phyloP scores from a whole-genome alignment of 2,329 filamentous ascomycete genomes.

The Thermoascus crustaceus region DNA sequence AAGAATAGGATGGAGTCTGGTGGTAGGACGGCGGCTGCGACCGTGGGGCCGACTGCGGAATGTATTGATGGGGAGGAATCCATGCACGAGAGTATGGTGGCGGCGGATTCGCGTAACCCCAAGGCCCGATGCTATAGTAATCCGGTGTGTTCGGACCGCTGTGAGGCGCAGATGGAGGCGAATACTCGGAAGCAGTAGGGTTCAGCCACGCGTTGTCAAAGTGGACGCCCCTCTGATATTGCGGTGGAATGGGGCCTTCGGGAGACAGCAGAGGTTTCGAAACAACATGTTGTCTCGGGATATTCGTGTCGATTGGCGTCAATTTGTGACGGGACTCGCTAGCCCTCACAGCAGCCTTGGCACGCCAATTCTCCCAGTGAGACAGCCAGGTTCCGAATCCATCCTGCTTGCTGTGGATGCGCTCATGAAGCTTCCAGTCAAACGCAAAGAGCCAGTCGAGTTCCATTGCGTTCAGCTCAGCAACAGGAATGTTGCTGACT shows the following conservation, averaged over 20 bases:
- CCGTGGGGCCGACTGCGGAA: constrained; percentile 29
- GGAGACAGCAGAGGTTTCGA: constrained; percentile 44
- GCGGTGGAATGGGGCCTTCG: constrained; percentile 41
- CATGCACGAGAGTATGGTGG: constrained; percentile 35
- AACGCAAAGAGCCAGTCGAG: constrained; percentile 80
- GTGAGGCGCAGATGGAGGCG: constrained; percentile 42
- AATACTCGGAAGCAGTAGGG: constrained; percentile 43
- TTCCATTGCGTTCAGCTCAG: constrained; percentile 78
- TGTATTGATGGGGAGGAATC: constrained; percentile 28
- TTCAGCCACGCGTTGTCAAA: constrained; percentile 46
- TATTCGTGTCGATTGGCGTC: constrained; percentile 57
- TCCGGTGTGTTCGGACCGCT: constrained; percentile 41
- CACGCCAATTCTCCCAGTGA: constrained; percentile 59
- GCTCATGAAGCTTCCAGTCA: constrained; percentile 77
- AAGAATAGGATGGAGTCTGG: constrained; percentile 40
- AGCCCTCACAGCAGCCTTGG: constrained; percentile 40
- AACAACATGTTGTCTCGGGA: constrained; percentile 45
- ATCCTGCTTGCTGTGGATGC: constrained; percentile 63
- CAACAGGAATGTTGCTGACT: constrained; percentile 79
- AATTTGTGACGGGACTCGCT: constrained; percentile 43
- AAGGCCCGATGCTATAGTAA: constrained; percentile 37
- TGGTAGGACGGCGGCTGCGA: constrained; percentile 41
- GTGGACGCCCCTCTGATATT: constrained; percentile 40
- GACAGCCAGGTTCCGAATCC: constrained; percentile 59
- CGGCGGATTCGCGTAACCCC: constrained; percentile 35